A percentile compares a stretch with the other conserved stretches of the same genome.
Evolutionary conservation across 305 asterid species (phyloP).

Genomic region (Fraxinus paxiana): DNA sequence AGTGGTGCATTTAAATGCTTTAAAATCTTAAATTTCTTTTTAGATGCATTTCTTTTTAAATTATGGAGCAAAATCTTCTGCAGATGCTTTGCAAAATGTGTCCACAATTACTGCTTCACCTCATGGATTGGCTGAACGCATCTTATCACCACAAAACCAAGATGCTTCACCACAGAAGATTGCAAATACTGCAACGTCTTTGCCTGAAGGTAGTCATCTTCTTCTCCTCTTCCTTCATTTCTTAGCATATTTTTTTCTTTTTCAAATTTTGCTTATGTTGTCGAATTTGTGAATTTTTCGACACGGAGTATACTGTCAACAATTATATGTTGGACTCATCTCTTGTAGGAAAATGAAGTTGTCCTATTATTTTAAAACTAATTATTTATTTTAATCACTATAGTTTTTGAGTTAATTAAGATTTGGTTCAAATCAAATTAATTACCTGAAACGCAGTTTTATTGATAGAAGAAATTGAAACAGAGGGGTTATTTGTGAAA

Average conservation of each 20-base stretch:
- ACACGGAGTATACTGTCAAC: not conserved
- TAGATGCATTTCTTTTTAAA: not conserved
- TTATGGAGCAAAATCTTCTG: constrained; percentile 4
- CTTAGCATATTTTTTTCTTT: not conserved
- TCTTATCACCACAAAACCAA: constrained; percentile 17
- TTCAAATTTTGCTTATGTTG: not conserved
- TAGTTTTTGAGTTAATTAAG: not conserved
- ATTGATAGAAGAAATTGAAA: not conserved
- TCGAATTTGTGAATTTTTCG: not conserved
- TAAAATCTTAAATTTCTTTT: too few species aligned
- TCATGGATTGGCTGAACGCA: constrained; percentile 21
- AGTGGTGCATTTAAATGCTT: not conserved
- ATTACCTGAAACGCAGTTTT: not conserved
- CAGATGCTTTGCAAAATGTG: constrained; percentile 38
- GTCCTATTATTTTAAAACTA: not conserved
- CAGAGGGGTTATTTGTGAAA: not conserved
- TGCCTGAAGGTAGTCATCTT: constrained; percentile 41
- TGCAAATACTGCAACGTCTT: constrained; percentile 22
- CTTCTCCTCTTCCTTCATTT: not conserved
- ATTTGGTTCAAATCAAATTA: not conserved
- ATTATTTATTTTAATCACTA: not conserved
- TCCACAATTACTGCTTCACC: constrained; percentile 30
- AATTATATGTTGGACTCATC: not conserved
- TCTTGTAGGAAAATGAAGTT: not conserved
- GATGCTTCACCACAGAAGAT: constrained; percentile 16